phyloP scores from a whole-genome alignment of 2,329 filamentous ascomycete genomes.

The Monilinia laxa region DNA sequence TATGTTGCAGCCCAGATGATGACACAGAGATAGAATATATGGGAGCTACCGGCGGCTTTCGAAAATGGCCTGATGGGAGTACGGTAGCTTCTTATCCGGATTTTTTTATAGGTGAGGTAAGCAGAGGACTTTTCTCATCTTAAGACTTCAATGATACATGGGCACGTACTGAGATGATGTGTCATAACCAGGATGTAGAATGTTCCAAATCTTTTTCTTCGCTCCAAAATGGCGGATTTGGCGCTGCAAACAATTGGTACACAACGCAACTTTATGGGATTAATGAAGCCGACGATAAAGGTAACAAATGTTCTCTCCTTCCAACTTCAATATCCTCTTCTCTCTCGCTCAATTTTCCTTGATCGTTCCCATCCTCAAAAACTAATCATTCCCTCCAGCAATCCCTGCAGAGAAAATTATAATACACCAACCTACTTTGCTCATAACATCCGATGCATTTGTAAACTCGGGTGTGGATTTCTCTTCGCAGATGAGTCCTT shows the following conservation, averaged over 20 bases:
- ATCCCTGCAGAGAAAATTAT: conserved; percentile 17
- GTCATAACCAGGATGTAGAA: background rate
- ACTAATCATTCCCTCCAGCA: background rate
- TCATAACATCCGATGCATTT: conserved; percentile 27
- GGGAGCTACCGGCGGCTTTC: conserved; percentile 23
- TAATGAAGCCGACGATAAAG: conserved; percentile 17
- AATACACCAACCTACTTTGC: conserved; percentile 27
- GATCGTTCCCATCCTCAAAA: background rate
- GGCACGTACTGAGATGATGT: background rate
- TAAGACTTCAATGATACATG: too few species aligned
- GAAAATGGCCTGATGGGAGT: conserved; percentile 17
- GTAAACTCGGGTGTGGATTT: conserved; percentile 25
- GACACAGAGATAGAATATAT: conserved; percentile 24
- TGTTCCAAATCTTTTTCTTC: conserved; percentile 6
- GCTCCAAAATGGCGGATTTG: conserved; percentile 5
- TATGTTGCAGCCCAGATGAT: conserved; percentile 20
- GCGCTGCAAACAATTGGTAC: conserved; percentile 18
- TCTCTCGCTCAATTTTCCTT: background rate
- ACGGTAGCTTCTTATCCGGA: conserved; percentile 22
- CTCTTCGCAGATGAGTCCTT: conserved; percentile 22
- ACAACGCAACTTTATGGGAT: conserved; percentile 8
- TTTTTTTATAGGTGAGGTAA: conserved; percentile 26
- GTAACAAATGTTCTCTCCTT: background rate
- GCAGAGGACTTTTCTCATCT: background rate
- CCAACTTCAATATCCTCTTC: background rate